Evolutionary conservation across 2,329 filamentous ascomycete species (phyloP).

Genomic region (Colletotrichum sp.): DNA sequence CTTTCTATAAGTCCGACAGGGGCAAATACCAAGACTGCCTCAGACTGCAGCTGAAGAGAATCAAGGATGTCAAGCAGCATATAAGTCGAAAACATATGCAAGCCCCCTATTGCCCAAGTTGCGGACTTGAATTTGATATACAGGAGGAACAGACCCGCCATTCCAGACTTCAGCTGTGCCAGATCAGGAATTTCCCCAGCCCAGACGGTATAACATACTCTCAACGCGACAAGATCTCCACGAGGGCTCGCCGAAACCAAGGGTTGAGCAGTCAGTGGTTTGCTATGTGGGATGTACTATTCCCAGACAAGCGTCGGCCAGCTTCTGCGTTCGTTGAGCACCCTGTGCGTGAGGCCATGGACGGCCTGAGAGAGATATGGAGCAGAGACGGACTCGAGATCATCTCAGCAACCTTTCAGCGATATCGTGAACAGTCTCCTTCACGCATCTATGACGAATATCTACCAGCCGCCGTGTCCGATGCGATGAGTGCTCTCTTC

Average conservation of each 20-base stretch:
- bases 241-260: neutral
- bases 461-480: no score
- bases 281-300: neutral
- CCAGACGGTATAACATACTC: neutral
- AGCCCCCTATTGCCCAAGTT: neutral
- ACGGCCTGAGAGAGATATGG: neutral
- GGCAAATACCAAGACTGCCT: neutral
- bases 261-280: neutral
- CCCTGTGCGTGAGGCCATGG: neutral
- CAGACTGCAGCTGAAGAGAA: neutral
- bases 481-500: no score
- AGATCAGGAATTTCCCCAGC: neutral
- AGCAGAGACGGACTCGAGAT: neutral
- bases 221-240: neutral
- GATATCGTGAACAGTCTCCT: no score
- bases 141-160: neutral
- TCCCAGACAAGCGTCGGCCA: neutral
- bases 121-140: neutral
- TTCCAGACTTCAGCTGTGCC: neutral
- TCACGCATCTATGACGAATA: no score
- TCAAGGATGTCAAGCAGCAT: constrained; percentile 3
- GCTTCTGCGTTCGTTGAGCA: neutral
- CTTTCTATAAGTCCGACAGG: neutral
- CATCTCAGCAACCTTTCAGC: neutral
- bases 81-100: neutral